Evolutionary conservation across 805 yeast genomes (phyloP).

Genomic region (Yarrowia hollandica): DNA sequence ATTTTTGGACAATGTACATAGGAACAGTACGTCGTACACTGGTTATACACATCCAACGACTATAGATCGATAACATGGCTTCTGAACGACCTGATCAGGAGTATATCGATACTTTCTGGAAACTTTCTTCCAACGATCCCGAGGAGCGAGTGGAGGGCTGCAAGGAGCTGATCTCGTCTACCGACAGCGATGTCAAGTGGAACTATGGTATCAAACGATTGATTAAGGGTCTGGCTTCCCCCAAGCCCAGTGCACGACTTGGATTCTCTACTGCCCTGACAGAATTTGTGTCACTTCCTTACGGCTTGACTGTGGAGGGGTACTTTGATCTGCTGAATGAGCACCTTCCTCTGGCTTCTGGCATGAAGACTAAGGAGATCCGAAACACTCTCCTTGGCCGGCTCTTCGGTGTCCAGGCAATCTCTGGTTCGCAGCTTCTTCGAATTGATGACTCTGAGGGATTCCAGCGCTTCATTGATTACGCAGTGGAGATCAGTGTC

Average conservation of each 20-base stretch:
- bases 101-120: constrained; percentile 32
- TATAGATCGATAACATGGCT: not conserved
- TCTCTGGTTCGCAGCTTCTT: constrained; percentile 57
- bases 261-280: constrained; percentile 88
- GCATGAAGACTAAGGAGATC: constrained; percentile 33
- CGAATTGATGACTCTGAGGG: constrained; percentile 36
- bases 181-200: constrained; percentile 52
- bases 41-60: not conserved
- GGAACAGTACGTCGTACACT: not conserved
- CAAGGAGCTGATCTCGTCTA: constrained; percentile 59
- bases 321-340: constrained; percentile 43
- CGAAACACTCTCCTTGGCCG: constrained; percentile 64
- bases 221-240: constrained; percentile 76
- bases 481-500: constrained; percentile 57
- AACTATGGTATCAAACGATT: constrained; percentile 76
- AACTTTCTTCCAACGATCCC: constrained; percentile 72
- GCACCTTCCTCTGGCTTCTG: constrained; percentile 40
- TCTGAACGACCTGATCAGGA: constrained; percentile 25
- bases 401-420: constrained; percentile 77
- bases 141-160: constrained; percentile 74
- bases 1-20: constrained; percentile 12
- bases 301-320: constrained; percentile 43
- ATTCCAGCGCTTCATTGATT: constrained; percentile 47
- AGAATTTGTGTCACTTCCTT: constrained; percentile 47
- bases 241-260: constrained; percentile 78